These are phyloP conservation scores for Hyphopichia buzzinii DNA, from an alignment of 1,139 yeast species.

Conservation along the genomic window DNA sequence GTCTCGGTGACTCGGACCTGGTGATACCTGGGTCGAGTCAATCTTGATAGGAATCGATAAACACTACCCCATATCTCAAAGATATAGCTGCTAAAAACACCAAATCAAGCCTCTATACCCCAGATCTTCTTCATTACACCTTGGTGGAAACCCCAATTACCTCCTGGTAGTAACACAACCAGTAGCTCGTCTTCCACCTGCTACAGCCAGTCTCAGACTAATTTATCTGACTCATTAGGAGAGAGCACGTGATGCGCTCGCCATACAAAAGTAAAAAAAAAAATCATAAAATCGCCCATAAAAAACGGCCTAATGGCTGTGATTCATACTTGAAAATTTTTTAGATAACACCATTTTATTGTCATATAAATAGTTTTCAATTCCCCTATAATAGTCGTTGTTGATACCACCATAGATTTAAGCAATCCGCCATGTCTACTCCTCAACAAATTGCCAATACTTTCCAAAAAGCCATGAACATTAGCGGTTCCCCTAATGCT, in stretches of 20 bases:
- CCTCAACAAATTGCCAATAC: slow-evolving; percentile 68
- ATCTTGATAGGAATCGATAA: not conserved
- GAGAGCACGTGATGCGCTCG: not conserved
- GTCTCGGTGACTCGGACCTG: not conserved
- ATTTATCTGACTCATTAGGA: no score
- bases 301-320: not conserved
- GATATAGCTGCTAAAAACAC: no score
- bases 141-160: no score
- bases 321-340: not conserved
- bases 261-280: not conserved
- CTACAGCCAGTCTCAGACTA: no score
- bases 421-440: slow-evolving; percentile 57
- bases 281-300: not conserved
- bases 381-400: not conserved
- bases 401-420: not conserved
- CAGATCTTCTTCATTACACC: no score
- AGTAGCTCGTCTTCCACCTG: no score
- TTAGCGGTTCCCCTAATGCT: slow-evolving; percentile 61
- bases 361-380: not conserved
- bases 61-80: not conserved
- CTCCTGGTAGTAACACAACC: no score
- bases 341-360: not conserved
- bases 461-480: slow-evolving; percentile 53
- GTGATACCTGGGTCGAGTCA: not conserved
- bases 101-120: no score